Percentiles rank a stretch among this genome's conserved stretches.
These are phyloP conservation scores for Moesziomyces globuligerus DNA, from an alignment of 1,284 basidiomycete genomes.

Conservation along the genomic window DNA sequence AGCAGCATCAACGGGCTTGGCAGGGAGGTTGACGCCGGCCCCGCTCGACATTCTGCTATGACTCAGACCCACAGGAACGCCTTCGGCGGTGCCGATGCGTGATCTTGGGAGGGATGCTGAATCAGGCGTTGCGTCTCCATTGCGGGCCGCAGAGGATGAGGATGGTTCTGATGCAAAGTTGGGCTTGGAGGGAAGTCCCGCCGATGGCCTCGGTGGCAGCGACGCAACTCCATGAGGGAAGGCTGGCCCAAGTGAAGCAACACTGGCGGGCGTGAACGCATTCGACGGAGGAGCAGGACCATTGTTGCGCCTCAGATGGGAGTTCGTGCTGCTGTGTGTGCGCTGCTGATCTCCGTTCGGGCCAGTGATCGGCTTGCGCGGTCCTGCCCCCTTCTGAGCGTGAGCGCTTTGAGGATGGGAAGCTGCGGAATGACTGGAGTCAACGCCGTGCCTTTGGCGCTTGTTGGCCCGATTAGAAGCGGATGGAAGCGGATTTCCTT, in stretches of 20 bases:
- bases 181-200: constrained; percentile 34
- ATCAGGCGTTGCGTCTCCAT: constrained; percentile 1
- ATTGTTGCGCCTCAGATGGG: constrained; percentile 11
- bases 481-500: constrained; percentile 29
- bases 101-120: constrained; percentile 8
- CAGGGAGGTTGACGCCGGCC: constrained; percentile 19
- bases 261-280: constrained; percentile 7
- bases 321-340: not conserved
- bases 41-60: constrained; percentile 26
- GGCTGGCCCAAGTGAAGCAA: constrained; percentile 15
- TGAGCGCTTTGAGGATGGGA: too few relatives aligned
- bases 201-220: constrained; percentile 25
- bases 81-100: constrained; percentile 18
- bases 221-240: constrained; percentile 28
- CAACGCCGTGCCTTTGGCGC: constrained; percentile 44
- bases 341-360: too few relatives aligned
- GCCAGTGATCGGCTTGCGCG: not conserved
- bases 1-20: constrained; percentile 38
- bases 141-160: not conserved
- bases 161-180: constrained; percentile 16
- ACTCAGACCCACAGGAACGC: not conserved
- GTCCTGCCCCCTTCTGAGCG: not conserved
- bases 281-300: constrained; percentile 8
- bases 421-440: too few relatives aligned
- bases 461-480: constrained; percentile 22